Conservation (phyloP, 2,329 filamentous ascomycete genomes). For the Colletotrichum tropicale region DNA sequence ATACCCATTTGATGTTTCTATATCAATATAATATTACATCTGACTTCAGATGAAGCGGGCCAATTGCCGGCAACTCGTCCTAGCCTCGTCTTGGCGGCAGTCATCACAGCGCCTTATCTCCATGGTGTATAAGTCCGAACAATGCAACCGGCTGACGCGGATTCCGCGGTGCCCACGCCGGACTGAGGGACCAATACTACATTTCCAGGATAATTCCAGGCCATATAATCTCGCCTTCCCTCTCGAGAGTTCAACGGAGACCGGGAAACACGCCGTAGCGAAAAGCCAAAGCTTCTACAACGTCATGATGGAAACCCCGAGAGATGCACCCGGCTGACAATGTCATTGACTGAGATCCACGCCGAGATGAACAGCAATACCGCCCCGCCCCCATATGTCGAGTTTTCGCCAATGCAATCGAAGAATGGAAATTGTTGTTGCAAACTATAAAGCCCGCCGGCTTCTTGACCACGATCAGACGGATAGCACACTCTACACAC, state of each 20-base stretch:
- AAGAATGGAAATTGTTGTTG: fast-evolving
- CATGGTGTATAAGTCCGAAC: not conserved
- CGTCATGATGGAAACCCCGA: not conserved
- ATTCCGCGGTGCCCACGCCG: not conserved
- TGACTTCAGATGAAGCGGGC: not conserved
- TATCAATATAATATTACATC: not conserved
- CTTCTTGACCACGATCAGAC: not conserved
- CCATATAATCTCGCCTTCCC: not conserved
- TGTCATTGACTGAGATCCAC: not conserved
- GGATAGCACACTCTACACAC: not conserved
- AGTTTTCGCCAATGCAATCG: too few relatives aligned
- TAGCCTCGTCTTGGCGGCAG: not conserved
- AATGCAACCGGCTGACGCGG: not conserved
- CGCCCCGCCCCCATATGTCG: too few relatives aligned
- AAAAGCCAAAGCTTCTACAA: not conserved
- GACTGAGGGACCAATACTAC: not conserved
- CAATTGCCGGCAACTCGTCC: not conserved
- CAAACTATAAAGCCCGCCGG: not conserved
- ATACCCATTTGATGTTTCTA: too few relatives aligned
- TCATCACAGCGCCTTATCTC: not conserved
- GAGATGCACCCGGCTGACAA: not conserved
- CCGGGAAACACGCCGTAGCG: fast-evolving
- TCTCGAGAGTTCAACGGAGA: not conserved
- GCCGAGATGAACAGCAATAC: too few relatives aligned
- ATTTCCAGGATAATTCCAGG: not conserved